Conservation (phyloP, 768 basidiomycete species). For the Mycena capillaripes region DNA sequence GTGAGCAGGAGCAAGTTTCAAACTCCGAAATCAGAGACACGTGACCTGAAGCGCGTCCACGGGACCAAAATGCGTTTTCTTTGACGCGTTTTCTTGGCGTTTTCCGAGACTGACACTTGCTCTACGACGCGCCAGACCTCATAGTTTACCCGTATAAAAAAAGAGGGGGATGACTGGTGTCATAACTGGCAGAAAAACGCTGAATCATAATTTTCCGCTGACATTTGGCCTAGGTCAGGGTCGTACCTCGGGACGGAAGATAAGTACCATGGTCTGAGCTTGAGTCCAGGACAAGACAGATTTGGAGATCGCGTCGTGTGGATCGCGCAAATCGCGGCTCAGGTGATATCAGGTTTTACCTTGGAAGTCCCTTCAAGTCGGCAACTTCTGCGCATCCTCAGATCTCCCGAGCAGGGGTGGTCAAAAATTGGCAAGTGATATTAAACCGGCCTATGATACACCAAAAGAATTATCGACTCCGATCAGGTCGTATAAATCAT, state of each 20-base stretch:
- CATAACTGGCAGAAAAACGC: no score
- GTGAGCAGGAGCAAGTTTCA: slow-evolving; percentile 8
- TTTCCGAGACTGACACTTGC: not conserved
- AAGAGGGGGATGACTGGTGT: not conserved
- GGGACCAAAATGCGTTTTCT: slow-evolving; percentile 4
- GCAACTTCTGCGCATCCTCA: not conserved
- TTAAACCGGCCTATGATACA: slow-evolving; percentile 13
- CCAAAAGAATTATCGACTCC: not conserved
- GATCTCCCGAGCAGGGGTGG: not conserved
- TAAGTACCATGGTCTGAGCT: no score
- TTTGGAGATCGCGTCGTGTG: no score
- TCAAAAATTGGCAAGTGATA: slow-evolving; percentile 5
- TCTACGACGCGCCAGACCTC: no score
- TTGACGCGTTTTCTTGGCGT: slow-evolving; percentile 4
- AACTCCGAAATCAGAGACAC: slow-evolving; percentile 5
- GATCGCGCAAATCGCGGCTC: not conserved
- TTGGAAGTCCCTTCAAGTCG: not conserved
- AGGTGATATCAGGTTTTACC: not conserved
- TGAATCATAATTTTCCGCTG: no score
- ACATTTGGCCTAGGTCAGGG: no score
- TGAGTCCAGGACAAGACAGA: no score
- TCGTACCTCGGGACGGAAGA: no score
- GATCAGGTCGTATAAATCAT: slow-evolving; percentile 18
- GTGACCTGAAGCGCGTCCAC: slow-evolving; percentile 16
- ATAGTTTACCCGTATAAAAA: no score